These are phyloP conservation scores for Dioszegia aurantiaca DNA, from an alignment of 768 basidiomycete species.

Conservation along the genomic window DNA sequence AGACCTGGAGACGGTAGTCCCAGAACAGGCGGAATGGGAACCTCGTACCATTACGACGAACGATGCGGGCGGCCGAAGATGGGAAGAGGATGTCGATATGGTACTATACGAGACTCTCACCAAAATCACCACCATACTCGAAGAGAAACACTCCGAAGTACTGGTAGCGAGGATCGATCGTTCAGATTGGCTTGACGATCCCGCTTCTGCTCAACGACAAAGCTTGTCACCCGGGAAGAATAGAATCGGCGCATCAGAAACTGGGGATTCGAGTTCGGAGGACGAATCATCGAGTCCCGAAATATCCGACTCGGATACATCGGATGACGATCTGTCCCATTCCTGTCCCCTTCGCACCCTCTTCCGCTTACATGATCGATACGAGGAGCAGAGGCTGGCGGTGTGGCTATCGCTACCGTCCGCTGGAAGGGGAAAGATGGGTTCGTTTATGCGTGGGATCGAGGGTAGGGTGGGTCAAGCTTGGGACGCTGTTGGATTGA, in stretches of 20 bases:
- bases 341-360: slow-evolving; percentile 32
- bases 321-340: slow-evolving; percentile 12
- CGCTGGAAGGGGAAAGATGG: slow-evolving; percentile 28
- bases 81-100: slow-evolving; percentile 30
- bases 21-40: slow-evolving; percentile 5
- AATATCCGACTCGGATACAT: background rate
- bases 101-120: slow-evolving; percentile 18
- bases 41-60: background rate
- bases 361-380: slow-evolving; percentile 40
- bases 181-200: slow-evolving; percentile 22
- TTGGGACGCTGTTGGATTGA: slow-evolving; percentile 38
- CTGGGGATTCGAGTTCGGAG: background rate
- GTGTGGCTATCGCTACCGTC: slow-evolving; percentile 33
- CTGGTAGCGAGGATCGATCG: slow-evolving; percentile 13
- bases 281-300: too few species aligned
- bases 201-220: background rate
- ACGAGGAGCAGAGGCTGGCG: slow-evolving; percentile 42
- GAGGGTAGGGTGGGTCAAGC: slow-evolving; percentile 27
- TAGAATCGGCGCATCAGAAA: background rate
- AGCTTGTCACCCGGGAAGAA: background rate
- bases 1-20: slow-evolving; percentile 2
- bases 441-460: slow-evolving; percentile 31
- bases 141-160: slow-evolving; percentile 4
- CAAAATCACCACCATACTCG: slow-evolving; percentile 10
- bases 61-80: background rate